phyloP scores from a whole-genome alignment of 306 rosid species.

The Corylus americana region DNA sequence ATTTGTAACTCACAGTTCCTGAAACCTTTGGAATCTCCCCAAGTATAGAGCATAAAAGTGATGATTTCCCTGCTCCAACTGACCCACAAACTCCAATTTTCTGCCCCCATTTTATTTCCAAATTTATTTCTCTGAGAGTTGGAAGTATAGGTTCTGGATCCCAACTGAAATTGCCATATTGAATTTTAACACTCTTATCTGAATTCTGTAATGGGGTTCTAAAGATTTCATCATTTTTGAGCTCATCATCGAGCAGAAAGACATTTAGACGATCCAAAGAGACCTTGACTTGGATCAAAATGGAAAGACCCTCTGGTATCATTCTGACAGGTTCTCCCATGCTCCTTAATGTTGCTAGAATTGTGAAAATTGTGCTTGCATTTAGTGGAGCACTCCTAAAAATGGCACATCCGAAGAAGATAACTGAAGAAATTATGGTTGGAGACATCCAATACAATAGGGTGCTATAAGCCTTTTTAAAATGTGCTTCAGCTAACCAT shows the following conservation, averaged over 20 bases:
- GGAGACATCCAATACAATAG: constrained; percentile 51
- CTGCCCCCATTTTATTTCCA: constrained; percentile 36
- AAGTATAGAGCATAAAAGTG: constrained; percentile 44
- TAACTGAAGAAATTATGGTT: constrained; percentile 41
- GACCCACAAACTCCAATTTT: constrained; percentile 57
- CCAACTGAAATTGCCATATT: constrained; percentile 44
- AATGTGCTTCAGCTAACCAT: constrained; percentile 41
- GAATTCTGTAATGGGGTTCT: background rate
- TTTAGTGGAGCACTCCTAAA: constrained; percentile 46
- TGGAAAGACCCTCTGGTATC: constrained; percentile 53
- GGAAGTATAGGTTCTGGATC: constrained; percentile 27
- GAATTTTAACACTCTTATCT: constrained; percentile 26
- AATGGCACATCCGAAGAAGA: constrained; percentile 39
- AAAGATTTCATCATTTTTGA: constrained; percentile 19
- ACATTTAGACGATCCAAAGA: constrained; percentile 47
- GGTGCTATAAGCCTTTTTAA: constrained; percentile 32
- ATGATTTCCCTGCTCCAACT: constrained; percentile 56
- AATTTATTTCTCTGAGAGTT: constrained; percentile 36
- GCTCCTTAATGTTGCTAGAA: constrained; percentile 46
- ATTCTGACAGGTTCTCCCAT: constrained; percentile 56
- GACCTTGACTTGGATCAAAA: constrained; percentile 55
- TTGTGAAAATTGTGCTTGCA: constrained; percentile 59
- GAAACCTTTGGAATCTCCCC: constrained; percentile 55
- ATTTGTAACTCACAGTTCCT: constrained; percentile 44
- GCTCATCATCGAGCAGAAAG: constrained; percentile 51